Evolutionary conservation across 768 basidiomycete genomes (phyloP), one percentile per base, ranked within the genome.

Genomic region (Tricholoma matsutake): DNA sequence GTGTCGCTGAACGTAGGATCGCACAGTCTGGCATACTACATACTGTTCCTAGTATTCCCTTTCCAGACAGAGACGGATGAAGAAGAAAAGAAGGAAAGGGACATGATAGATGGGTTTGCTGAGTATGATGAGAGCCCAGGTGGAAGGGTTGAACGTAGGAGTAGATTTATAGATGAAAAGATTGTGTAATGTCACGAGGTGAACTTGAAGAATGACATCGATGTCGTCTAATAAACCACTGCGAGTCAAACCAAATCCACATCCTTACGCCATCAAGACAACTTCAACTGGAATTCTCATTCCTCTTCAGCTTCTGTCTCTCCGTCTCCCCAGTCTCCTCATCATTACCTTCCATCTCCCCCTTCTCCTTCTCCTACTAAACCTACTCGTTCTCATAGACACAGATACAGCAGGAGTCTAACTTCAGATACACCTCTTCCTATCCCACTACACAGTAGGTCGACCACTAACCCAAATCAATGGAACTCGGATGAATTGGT

Each of bases 211-310:
- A n/a, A n/a, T n/a, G n/a, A n/a, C n/a, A n/a, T 56, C 64, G n/a
- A 65, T 64, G 56, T 56, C 60, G 32, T 41, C 62, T 10, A 54
- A 63, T n/a, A n/a, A n/a, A 52, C 45, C 62, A 34, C 29, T 14
- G 0, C 9, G 29, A 47, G 43, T 72, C 7, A 70, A 70, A 56
- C 84, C 86, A 1, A 89, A 91, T 64, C 79, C 89, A 0, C 91
- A 93, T 68, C 91, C 91, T 0, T 93, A 92, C 69, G 84, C 89
- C 6, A 88, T 93, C 65, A 89, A 86, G 71, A 92, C 92, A 0
- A 92, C 91, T 0, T 86, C 88, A 1, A 87, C 88, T 0, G 91
- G 79, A 0, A 63, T 32, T 87, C 88, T 13, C 86, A 81, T 63
- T 82, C 84, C 0, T 76, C 79, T 13, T 82, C 77, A 57, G 77